These are phyloP conservation scores for Colletotrichum abscissum DNA, from an alignment of 2,329 filamentous ascomycete species.

Conservation along the genomic window DNA sequence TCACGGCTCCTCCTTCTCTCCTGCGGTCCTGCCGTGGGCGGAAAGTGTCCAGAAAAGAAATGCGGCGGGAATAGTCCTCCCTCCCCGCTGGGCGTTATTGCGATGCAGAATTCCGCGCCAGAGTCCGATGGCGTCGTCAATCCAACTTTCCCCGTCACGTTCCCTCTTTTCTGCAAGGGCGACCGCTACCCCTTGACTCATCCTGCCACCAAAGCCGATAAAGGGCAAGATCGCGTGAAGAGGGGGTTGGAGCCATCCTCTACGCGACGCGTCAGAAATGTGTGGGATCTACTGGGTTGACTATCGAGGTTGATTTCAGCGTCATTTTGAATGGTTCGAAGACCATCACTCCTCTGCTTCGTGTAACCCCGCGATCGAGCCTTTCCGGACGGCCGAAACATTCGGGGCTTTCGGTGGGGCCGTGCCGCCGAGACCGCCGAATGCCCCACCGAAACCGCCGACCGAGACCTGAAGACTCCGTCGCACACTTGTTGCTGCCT, in stretches of 20 bases:
- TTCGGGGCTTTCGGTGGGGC: constrained; percentile 28
- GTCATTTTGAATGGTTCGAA: background rate
- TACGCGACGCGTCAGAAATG: background rate
- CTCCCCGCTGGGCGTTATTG: constrained; percentile 8
- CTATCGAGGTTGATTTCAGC: background rate
- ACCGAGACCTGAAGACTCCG: background rate
- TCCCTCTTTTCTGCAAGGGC: constrained; percentile 28
- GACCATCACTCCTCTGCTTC: background rate
- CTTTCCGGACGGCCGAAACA: background rate
- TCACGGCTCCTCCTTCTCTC: constrained; percentile 1
- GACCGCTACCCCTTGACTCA: constrained; percentile 32
- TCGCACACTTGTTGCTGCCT: background rate
- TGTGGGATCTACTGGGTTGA: background rate
- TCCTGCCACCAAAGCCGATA: constrained; percentile 28
- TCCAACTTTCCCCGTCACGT: constrained; percentile 11
- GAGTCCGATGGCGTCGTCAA: background rate
- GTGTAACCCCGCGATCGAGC: background rate
- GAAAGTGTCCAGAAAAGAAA: constrained; percentile 26
- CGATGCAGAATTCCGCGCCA: constrained; percentile 1
- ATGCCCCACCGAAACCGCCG: constrained; percentile 21
- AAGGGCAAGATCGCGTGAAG: constrained; percentile 8
- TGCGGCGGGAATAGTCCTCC: constrained; percentile 20
- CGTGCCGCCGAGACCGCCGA: constrained; percentile 14
- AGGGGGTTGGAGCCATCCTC: constrained; percentile 8
- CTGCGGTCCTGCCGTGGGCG: constrained; percentile 12